These are phyloP conservation scores for Ramaria rubella DNA, from an alignment of 768 basidiomycete species.

Conservation along the genomic window DNA sequence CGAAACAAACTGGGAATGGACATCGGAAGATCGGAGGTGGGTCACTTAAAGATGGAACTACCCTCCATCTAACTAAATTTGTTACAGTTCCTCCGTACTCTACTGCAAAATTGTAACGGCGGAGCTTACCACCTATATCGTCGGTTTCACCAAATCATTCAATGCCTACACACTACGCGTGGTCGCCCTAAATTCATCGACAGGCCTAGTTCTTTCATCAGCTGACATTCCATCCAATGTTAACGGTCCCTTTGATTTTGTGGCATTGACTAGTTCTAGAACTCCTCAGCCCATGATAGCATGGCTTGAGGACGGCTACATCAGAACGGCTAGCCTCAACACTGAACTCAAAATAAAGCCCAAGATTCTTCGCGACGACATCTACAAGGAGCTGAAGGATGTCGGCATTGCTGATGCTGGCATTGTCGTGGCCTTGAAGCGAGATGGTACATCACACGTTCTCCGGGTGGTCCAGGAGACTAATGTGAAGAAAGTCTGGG, in stretches of 20 bases:
- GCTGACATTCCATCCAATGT: slow-evolving; percentile 51
- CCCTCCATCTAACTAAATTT: slow-evolving; percentile 2
- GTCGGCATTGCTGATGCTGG: slow-evolving; percentile 53
- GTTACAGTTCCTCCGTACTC: slow-evolving; percentile 51
- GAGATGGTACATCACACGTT: slow-evolving; percentile 52
- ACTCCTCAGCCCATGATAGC: slow-evolving; percentile 35
- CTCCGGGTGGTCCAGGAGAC: slow-evolving; percentile 43
- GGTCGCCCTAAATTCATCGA: slow-evolving; percentile 48
- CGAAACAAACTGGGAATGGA: slow-evolving; percentile 62
- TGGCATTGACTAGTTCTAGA: slow-evolving; percentile 26
- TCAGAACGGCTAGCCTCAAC: slow-evolving; percentile 46
- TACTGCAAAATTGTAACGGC: slow-evolving; percentile 58
- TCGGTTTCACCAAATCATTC: slow-evolving; percentile 47
- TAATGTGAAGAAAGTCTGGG: slow-evolving; percentile 37
- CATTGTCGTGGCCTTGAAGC: slow-evolving; percentile 50
- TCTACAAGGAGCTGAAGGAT: slow-evolving; percentile 52
- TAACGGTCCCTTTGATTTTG: slow-evolving; percentile 29
- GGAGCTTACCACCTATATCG: slow-evolving; percentile 45
- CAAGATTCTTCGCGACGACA: slow-evolving; percentile 32
- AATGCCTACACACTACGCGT: slow-evolving; percentile 61
- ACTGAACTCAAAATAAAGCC: slow-evolving; percentile 47
- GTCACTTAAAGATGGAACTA: slow-evolving; percentile 18
- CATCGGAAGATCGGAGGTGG: slow-evolving; percentile 60
- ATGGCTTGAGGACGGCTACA: slow-evolving; percentile 39
- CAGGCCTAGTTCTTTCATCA: slow-evolving; percentile 44